Evolutionary conservation across 2,329 filamentous ascomycete species (phyloP).

Genomic region (Incumbomyces delicatus): DNA sequence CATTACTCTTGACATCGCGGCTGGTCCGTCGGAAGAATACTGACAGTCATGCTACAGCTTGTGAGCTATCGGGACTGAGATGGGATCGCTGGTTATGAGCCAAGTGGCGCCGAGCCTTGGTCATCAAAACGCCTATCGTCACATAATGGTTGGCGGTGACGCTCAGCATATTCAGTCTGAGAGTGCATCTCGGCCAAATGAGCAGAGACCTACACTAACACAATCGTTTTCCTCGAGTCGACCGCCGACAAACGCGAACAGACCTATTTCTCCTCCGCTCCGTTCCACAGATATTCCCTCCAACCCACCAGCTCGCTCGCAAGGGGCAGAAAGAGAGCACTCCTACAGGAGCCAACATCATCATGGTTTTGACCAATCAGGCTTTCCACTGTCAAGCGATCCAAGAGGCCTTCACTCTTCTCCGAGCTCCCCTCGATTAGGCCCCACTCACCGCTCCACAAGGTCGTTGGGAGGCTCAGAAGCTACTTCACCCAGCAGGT

Average conservation of each 20-base stretch:
- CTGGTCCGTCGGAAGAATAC: slow-evolving; percentile 7
- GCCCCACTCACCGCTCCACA: slow-evolving; percentile 36
- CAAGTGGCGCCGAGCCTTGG: slow-evolving; percentile 66
- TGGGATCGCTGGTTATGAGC: slow-evolving; percentile 52
- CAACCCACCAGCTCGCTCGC: slow-evolving; percentile 10
- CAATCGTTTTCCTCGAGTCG: not conserved
- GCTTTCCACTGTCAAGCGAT: slow-evolving; percentile 23
- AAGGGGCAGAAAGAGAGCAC: slow-evolving; percentile 4
- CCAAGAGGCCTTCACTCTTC: slow-evolving; percentile 26
- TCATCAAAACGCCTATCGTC: slow-evolving; percentile 49
- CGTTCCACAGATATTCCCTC: not conserved
- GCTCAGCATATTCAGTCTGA: slow-evolving; percentile 19
- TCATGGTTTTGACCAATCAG: slow-evolving; percentile 21
- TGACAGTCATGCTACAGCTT: slow-evolving; percentile 12
- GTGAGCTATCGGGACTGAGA: slow-evolving; percentile 33
- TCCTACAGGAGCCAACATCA: slow-evolving; percentile 16
- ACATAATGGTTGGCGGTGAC: slow-evolving; percentile 52
- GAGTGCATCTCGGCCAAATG: not conserved
- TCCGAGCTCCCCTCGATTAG: slow-evolving; percentile 37
- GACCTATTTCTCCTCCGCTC: slow-evolving; percentile 10
- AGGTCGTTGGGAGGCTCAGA: slow-evolving; percentile 34
- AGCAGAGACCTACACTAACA: slow-evolving; percentile 1
- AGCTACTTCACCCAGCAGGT: slow-evolving; percentile 45
- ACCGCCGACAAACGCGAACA: slow-evolving; percentile 7
- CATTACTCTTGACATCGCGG: not conserved